Percentiles rank a stretch among this genome's conserved stretches.
phyloP scores from a whole-genome alignment of 805 yeast species.

The Wickerhamiella azymoides region DNA sequence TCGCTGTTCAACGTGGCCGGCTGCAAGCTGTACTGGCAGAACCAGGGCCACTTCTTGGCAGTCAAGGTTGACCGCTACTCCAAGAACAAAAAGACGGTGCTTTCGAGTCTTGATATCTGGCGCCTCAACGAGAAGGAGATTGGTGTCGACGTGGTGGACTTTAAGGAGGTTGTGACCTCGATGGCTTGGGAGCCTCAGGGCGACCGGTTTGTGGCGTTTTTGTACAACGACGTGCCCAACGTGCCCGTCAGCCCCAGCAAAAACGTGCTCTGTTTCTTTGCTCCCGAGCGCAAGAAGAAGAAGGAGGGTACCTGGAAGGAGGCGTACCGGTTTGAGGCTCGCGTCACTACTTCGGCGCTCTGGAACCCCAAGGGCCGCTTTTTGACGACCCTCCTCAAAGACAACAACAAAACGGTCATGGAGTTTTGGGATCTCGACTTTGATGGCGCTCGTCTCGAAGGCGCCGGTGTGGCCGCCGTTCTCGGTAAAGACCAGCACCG shows the following conservation, averaged over 20 bases:
- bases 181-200: conserved; percentile 95
- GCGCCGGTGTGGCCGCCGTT: conserved; percentile 14
- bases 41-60: conserved; percentile 66
- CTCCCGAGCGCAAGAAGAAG: conserved; percentile 51
- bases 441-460: conserved; percentile 28
- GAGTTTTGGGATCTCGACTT: conserved; percentile 80
- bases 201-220: conserved; percentile 71
- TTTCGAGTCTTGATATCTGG: conserved; percentile 87
- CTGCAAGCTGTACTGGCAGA: conserved; percentile 90
- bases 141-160: conserved; percentile 89
- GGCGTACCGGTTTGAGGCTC: conserved; percentile 44
- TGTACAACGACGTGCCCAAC: conserved; percentile 32
- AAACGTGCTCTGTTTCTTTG: conserved; percentile 65
- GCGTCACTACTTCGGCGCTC: conserved; percentile 53
- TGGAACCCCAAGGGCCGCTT: conserved; percentile 95
- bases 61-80: conserved; percentile 96
- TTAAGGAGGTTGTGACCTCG: conserved; percentile 73
- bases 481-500: conserved; percentile 26
- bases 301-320: conserved; percentile 44
- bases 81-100: conserved; percentile 80
- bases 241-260: conserved; percentile 14
- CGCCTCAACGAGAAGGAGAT: conserved; percentile 74
- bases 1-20: conserved; percentile 90
- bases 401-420: conserved; percentile 41
- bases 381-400: conserved; percentile 36